phyloP scores from a whole-genome alignment of 2,329 filamentous ascomycete genomes.

The Sporothrix curviconia region DNA sequence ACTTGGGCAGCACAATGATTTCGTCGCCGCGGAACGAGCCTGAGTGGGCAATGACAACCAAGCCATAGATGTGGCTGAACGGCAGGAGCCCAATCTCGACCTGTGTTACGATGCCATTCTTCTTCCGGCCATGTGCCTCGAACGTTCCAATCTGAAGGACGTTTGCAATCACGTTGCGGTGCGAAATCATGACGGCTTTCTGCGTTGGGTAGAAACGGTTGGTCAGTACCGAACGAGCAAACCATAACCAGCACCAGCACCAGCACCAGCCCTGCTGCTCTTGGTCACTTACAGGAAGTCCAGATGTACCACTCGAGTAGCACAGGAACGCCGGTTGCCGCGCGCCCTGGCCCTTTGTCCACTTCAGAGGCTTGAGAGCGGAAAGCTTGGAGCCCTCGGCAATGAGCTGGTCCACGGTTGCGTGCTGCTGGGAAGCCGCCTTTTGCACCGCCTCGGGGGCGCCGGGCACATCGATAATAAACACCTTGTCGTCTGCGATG shows the following conservation, averaged over 20 bases:
- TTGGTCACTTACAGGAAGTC: slow-evolving; percentile 47
- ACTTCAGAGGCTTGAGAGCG: slow-evolving; percentile 41
- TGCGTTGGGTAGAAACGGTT: slow-evolving; percentile 23
- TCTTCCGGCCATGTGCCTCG: slow-evolving; percentile 28
- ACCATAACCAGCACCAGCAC: not conserved
- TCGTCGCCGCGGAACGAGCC: slow-evolving; percentile 64
- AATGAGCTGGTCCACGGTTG: slow-evolving; percentile 57
- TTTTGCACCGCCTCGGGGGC: slow-evolving; percentile 31
- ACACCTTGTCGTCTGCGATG: slow-evolving; percentile 57
- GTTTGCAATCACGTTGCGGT: slow-evolving; percentile 69
- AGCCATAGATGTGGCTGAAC: slow-evolving; percentile 70
- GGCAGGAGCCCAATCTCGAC: slow-evolving; percentile 59
- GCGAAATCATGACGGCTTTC: slow-evolving; percentile 76
- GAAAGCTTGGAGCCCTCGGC: slow-evolving; percentile 32
- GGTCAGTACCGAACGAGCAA: not conserved
- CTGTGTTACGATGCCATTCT: slow-evolving; percentile 26
- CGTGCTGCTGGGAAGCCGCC: slow-evolving; percentile 30
- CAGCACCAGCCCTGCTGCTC: not conserved
- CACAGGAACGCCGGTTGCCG: slow-evolving; percentile 60
- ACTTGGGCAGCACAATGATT: slow-evolving; percentile 64
- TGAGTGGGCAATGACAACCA: slow-evolving; percentile 63
- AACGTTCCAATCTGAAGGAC: slow-evolving; percentile 53
- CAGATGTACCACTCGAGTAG: slow-evolving; percentile 65
- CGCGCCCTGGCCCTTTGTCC: slow-evolving; percentile 49
- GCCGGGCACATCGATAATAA: slow-evolving; percentile 54